These are phyloP conservation scores for Annulohypoxylon moriforme DNA, from an alignment of 495 filamentous ascomycete genomes.

Conservation along the genomic window DNA sequence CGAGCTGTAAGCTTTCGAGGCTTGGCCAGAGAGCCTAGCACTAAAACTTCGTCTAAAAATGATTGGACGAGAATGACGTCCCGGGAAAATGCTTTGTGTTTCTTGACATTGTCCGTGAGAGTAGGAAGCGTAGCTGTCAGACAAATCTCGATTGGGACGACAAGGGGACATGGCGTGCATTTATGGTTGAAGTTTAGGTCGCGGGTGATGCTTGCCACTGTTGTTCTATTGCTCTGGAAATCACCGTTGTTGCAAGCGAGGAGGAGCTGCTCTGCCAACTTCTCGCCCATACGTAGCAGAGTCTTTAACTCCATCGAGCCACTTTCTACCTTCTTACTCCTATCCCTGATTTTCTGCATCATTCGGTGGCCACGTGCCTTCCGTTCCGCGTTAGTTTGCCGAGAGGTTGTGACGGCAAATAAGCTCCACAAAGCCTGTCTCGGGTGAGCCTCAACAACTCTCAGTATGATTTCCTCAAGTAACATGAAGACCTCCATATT, in stretches of 20 bases:
- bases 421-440: conserved; percentile 95
- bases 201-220: conserved; percentile 72
- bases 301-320: conserved; percentile 65
- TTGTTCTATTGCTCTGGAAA: conserved; percentile 71
- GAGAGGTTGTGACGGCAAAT: conserved; percentile 76
- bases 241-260: conserved; percentile 82
- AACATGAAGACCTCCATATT: conserved; percentile 78
- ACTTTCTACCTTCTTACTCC: conserved; percentile 51
- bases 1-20: conserved; percentile 89
- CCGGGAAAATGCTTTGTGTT: conserved; percentile 85
- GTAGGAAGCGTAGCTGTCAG: conserved; percentile 85
- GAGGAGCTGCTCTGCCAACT: conserved; percentile 85
- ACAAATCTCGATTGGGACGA: conserved; percentile 86
- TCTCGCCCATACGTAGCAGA: conserved; percentile 81
- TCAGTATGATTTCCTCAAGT: conserved; percentile 80
- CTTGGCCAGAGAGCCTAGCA: conserved; percentile 92
- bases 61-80: conserved; percentile 64
- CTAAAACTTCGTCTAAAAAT: conserved; percentile 84
- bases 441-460: conserved; percentile 81
- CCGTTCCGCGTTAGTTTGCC: conserved; percentile 60
- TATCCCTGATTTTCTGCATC: conserved; percentile 55
- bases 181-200: conserved; percentile 87
- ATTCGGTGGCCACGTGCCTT: conserved; percentile 64
- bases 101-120: conserved; percentile 72
- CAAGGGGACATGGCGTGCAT: conserved; percentile 81